Percentiles rank a stretch among this genome's conserved stretches.
phyloP scores from a whole-genome alignment of 495 filamentous ascomycete species.

The Aspergillus sclerotioniger region DNA sequence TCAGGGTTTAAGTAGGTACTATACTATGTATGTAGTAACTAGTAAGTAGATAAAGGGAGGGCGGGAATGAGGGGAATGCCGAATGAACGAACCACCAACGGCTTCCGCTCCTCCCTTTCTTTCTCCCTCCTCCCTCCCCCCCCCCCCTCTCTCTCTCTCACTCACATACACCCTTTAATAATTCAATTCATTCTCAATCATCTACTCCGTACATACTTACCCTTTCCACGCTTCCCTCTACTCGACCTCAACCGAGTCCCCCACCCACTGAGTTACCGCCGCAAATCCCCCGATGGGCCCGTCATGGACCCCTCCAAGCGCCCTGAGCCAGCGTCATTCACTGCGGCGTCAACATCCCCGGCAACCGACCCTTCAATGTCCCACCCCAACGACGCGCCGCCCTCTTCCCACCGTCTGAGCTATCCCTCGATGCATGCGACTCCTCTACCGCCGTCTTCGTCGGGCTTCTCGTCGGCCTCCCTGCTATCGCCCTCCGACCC shows the following conservation, averaged over 20 bases:
- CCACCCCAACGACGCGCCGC: conserved; percentile 16
- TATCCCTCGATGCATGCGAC: conserved; percentile 48
- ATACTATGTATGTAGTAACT: too few species aligned
- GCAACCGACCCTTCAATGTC: conserved; percentile 9
- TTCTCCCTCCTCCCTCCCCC: conserved; percentile 9
- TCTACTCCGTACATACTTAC: background rate
- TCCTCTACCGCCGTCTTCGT: conserved; percentile 45
- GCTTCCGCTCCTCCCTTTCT: conserved; percentile 14
- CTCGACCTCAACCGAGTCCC: too few species aligned
- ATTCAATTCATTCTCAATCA: background rate
- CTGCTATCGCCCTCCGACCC: conserved; percentile 32
- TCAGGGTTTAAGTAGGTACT: background rate
- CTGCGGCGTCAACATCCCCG: conserved; percentile 20
- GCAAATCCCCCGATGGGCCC: conserved; percentile 17
- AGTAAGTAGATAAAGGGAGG: background rate
- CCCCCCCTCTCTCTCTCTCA: conserved; percentile 1
- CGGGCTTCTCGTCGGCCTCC: conserved; percentile 24
- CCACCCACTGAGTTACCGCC: background rate
- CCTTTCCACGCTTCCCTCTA: background rate
- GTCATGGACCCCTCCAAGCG: conserved; percentile 39
- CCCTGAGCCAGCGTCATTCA: conserved; percentile 27
- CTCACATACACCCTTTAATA: background rate
- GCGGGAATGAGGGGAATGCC: background rate
- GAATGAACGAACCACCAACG: too few species aligned
- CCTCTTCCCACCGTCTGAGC: conserved; percentile 36